Conservation (phyloP, 1,139 yeast genomes). For the Nakaseomyces nivariensis region DNA sequence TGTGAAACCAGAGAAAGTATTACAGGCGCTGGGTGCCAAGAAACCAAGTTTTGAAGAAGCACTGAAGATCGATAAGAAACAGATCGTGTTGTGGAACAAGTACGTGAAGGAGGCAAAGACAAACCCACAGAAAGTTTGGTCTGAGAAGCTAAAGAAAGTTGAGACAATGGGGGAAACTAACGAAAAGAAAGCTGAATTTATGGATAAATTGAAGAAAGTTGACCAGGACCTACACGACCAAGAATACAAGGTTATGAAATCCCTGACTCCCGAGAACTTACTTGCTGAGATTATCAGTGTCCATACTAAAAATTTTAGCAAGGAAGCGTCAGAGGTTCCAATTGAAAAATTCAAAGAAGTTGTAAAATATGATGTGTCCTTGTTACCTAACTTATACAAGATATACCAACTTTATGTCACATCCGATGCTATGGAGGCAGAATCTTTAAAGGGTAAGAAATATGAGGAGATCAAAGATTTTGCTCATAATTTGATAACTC, state of each 20-base stretch:
- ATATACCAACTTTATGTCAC: conserved; percentile 21
- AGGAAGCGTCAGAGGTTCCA: conserved; percentile 9
- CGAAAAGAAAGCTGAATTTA: conserved; percentile 19
- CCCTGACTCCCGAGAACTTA: conserved; percentile 22
- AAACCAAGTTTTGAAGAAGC: conserved; percentile 70
- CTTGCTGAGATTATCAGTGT: conserved; percentile 22
- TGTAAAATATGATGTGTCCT: conserved; percentile 17
- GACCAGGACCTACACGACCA: conserved; percentile 19
- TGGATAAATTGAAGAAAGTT: conserved; percentile 19
- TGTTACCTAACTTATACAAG: conserved; percentile 16
- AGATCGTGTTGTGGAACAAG: conserved; percentile 65
- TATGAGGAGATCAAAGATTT: conserved; percentile 16
- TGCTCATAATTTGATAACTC: conserved; percentile 13
- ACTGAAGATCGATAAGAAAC: conserved; percentile 57
- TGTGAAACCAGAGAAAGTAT: conserved; percentile 77
- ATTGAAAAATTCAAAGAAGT: conserved; percentile 17
- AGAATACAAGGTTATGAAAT: conserved; percentile 20
- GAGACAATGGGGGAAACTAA: conserved; percentile 18
- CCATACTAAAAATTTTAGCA: conserved; percentile 15
- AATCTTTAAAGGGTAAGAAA: conserved; percentile 14
- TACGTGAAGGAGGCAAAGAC: conserved; percentile 47
- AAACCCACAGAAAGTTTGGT: conserved; percentile 52
- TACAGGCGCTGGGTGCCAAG: conserved; percentile 72
- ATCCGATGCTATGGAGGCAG: conserved; percentile 13
- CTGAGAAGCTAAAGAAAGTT: conserved; percentile 30